Conservation (phyloP, 352 stramenopile genomes). For the Lagenidium sp. region DNA sequence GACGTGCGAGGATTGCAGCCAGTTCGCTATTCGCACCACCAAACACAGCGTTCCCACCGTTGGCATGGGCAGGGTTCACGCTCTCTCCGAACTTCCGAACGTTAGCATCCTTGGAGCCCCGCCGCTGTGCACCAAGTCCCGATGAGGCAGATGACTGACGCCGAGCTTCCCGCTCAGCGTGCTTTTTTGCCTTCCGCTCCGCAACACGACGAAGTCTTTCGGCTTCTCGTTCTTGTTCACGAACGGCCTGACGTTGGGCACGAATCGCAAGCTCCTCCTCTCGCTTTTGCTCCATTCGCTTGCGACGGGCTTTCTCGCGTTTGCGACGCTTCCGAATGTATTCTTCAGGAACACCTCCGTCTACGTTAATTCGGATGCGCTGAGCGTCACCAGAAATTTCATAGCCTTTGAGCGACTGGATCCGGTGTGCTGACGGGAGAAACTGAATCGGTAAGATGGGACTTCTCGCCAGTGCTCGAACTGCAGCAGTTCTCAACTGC, state of each 20-base stretch:
- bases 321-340: slow-evolving; percentile 85
- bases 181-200: slow-evolving; percentile 85
- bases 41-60: slow-evolving; percentile 15
- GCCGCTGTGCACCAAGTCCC: slow-evolving; percentile 1
- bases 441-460: slow-evolving; percentile 66
- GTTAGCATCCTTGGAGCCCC: slow-evolving; percentile 45
- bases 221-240: slow-evolving; percentile 51
- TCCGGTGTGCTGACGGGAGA: slow-evolving; percentile 22
- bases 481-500: slow-evolving; percentile 38
- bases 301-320: slow-evolving; percentile 70
- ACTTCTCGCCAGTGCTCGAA: slow-evolving; percentile 34
- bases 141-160: slow-evolving; percentile 18
- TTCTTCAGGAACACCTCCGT: slow-evolving; percentile 59
- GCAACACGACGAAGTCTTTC: slow-evolving; percentile 71
- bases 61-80: slow-evolving; percentile 3
- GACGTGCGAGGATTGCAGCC: slow-evolving; percentile 65
- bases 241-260: slow-evolving; percentile 53
- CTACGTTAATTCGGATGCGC: slow-evolving; percentile 44
- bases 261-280: slow-evolving; percentile 70
- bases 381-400: slow-evolving; percentile 33
- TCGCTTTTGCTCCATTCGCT: slow-evolving; percentile 57
- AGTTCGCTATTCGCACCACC: slow-evolving; percentile 75
- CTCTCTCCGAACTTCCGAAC: slow-evolving; percentile 77
- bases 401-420: slow-evolving; percentile 4
- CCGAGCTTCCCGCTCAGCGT: slow-evolving; percentile 57